Conservation (phyloP, 108 stramenopile genomes). For the Seminavis robusta region DNA sequence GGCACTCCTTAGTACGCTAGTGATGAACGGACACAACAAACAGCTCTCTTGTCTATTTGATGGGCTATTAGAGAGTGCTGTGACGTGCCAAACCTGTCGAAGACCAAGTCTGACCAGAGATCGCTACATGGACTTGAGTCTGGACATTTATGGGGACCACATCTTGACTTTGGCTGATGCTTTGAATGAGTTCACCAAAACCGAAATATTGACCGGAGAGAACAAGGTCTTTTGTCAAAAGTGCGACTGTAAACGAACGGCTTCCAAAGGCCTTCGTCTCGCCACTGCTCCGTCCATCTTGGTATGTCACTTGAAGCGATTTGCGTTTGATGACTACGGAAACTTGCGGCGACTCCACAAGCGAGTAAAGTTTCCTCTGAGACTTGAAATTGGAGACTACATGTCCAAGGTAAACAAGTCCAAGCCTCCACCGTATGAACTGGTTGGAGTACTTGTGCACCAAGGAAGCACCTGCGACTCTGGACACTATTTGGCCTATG, state of each 20-base stretch:
- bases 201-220: constrained; percentile 65
- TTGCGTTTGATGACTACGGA: constrained; percentile 76
- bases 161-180: constrained; percentile 61
- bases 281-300: constrained; percentile 85
- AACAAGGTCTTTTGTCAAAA: constrained; percentile 72
- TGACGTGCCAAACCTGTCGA: constrained; percentile 78
- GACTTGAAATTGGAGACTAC: constrained; percentile 68
- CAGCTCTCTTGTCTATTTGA: constrained; percentile 80
- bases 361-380: constrained; percentile 57
- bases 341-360: constrained; percentile 57
- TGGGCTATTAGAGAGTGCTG: constrained; percentile 77
- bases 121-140: constrained; percentile 83
- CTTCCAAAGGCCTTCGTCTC: constrained; percentile 75
- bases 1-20: constrained; percentile 71
- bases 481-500: constrained; percentile 83
- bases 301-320: constrained; percentile 81
- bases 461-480: constrained; percentile 71
- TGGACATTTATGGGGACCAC: constrained; percentile 63
- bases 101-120: constrained; percentile 73
- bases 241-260: constrained; percentile 60
- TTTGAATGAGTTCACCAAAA: constrained; percentile 67
- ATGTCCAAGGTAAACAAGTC: constrained; percentile 79
- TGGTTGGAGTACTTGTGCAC: constrained; percentile 78
- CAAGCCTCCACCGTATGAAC: constrained; percentile 70
- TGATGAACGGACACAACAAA: constrained; percentile 82